Percentiles rank a stretch among this genome's conserved stretches.
These are phyloP conservation scores for Nymphaea colorata DNA, from an alignment of 164 flowering plant genomes.

Conservation along the genomic window DNA sequence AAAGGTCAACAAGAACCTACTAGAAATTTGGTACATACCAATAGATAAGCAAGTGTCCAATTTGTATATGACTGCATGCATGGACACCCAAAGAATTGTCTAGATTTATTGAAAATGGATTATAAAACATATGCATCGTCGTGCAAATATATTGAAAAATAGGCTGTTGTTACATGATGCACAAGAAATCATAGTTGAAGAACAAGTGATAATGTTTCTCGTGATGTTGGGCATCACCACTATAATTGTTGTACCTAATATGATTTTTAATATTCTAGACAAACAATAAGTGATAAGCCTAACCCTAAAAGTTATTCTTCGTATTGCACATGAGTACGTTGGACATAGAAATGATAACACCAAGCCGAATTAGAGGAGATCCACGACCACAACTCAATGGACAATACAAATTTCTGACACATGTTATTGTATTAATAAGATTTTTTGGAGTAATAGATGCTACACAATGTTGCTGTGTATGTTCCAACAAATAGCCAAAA, in stretches of 20 bases:
- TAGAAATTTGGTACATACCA: too few relatives aligned
- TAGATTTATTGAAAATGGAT: background rate
- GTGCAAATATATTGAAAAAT: background rate
- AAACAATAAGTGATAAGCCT: background rate
- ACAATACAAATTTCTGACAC: too few relatives aligned
- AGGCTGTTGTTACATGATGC: constrained; percentile 3
- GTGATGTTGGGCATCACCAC: constrained; percentile 1
- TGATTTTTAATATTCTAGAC: constrained; percentile 1
- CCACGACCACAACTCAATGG: too few relatives aligned
- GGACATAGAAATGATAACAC: background rate
- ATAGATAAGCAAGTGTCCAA: too few relatives aligned
- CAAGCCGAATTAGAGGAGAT: background rate
- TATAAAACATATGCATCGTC: background rate
- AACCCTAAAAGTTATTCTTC: constrained; percentile 3
- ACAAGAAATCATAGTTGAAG: constrained; percentile 3
- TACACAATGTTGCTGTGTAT: too few relatives aligned
- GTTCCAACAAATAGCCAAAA: too few relatives aligned
- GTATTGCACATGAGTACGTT: constrained; percentile 1
- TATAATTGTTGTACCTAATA: background rate
- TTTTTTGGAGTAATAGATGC: too few relatives aligned
- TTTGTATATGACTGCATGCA: background rate
- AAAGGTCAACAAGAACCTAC: too few relatives aligned
- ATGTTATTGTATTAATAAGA: too few relatives aligned
- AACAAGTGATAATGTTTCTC: constrained; percentile 7
- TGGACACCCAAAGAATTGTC: background rate